These are phyloP conservation scores for Saccharomycopsis fermentans DNA, from an alignment of 805 yeast species.

Conservation along the genomic window DNA sequence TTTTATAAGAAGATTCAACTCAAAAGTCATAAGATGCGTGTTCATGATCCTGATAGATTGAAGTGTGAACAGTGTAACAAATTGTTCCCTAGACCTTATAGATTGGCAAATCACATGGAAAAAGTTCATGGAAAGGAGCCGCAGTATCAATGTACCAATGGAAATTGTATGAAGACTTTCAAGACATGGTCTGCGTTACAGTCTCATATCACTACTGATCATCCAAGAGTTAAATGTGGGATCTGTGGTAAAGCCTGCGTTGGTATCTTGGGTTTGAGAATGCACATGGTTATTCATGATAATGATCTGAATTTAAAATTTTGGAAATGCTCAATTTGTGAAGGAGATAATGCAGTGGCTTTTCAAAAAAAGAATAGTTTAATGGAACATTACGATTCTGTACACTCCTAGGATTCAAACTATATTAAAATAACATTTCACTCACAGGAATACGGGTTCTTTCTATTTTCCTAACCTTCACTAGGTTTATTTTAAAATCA, in stretches of 20 bases:
- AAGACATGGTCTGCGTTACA: constrained; percentile 68
- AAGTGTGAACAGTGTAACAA: constrained; percentile 56
- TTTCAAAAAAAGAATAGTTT: constrained; percentile 51
- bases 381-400: constrained; percentile 42
- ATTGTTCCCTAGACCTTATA: constrained; percentile 50
- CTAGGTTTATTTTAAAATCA: no score
- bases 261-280: constrained; percentile 56
- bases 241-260: constrained; percentile 64
- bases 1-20: constrained; percentile 71
- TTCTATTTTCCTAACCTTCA: no score
- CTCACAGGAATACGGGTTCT: no score
- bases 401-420: constrained; percentile 28
- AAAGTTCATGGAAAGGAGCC: constrained; percentile 52
- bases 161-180: constrained; percentile 51
- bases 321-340: constrained; percentile 60
- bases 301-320: constrained; percentile 38
- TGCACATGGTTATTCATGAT: constrained; percentile 70
- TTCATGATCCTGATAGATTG: constrained; percentile 42
- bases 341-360: constrained; percentile 23
- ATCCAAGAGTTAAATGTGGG: constrained; percentile 56
- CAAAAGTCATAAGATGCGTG: constrained; percentile 56
- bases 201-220: constrained; percentile 59
- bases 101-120: constrained; percentile 55
- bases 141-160: constrained; percentile 49
- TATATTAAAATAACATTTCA: not conserved